Percentiles rank a stretch among this genome's conserved stretches.
Evolutionary conservation across 2,329 filamentous ascomycete species (phyloP).

Genomic region (Fusarium solani-melongenae): DNA sequence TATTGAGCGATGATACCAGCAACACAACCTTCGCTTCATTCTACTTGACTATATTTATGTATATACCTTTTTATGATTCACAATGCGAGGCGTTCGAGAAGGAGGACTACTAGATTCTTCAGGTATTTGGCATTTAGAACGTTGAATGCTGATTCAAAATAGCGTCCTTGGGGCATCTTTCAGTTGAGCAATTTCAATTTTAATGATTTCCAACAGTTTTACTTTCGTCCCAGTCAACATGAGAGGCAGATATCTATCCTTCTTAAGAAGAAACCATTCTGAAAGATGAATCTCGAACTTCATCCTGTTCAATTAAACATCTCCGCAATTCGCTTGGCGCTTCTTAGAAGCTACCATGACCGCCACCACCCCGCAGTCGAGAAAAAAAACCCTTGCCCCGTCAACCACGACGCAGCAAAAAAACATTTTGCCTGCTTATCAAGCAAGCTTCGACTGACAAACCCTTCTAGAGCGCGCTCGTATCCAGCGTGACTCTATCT

Average conservation of each 20-base stretch:
- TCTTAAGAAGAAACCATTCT: background rate
- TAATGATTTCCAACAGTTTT: background rate
- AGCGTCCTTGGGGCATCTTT: background rate
- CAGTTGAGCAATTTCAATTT: background rate
- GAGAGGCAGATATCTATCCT: background rate
- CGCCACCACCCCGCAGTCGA: constrained; percentile 43
- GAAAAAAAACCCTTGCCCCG: constrained; percentile 40
- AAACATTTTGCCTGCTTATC: constrained; percentile 42
- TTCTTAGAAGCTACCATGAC: constrained; percentile 17
- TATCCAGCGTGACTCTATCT: background rate
- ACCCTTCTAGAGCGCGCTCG: constrained; percentile 3
- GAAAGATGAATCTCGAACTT: too few relatives aligned
- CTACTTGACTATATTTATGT: background rate
- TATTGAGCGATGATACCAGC: constrained; percentile 8
- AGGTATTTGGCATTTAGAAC: background rate
- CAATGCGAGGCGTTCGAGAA: background rate
- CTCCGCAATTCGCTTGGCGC: background rate
- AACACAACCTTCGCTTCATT: background rate
- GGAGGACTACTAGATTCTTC: background rate
- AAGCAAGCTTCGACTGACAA: constrained; percentile 41
- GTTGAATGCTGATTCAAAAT: background rate
- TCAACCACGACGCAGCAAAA: constrained; percentile 32
- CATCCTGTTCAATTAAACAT: background rate
- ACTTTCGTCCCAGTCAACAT: background rate
- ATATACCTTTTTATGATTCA: background rate